These are phyloP conservation scores for Cercospora zeae-maydis DNA, from an alignment of 2,329 filamentous ascomycete genomes.

Conservation along the genomic window DNA sequence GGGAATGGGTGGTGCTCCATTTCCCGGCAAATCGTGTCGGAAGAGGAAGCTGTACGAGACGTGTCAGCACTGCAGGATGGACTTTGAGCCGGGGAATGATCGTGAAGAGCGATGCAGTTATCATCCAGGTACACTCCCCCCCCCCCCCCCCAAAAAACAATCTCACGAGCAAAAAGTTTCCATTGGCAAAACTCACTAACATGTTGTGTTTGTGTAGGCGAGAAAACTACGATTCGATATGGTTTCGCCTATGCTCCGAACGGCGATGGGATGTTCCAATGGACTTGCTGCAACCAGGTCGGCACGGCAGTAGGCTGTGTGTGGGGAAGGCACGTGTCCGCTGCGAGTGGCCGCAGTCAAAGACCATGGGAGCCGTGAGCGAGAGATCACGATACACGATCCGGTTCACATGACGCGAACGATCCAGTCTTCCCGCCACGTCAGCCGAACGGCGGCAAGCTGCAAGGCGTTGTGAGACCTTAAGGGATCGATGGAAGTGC, in stretches of 20 bases:
- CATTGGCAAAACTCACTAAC: not conserved
- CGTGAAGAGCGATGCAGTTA: constrained; percentile 10
- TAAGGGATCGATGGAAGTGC: no score
- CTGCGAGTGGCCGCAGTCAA: constrained; percentile 1
- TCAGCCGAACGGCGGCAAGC: no score
- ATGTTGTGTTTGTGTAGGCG: not conserved
- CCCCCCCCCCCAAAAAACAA: no score
- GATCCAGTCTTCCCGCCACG: not conserved
- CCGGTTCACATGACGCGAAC: not conserved
- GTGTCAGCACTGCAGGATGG: constrained; percentile 10
- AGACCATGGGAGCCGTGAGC: not conserved
- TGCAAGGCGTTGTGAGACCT: no score
- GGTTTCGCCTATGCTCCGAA: constrained; percentile 8
- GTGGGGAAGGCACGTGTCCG: constrained; percentile 10
- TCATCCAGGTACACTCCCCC: constrained; percentile 2
- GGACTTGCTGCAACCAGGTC: constrained; percentile 14
- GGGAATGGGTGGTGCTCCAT: not conserved
- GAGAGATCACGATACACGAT: not conserved
- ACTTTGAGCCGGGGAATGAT: constrained; percentile 11
- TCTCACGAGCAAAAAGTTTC: no score
- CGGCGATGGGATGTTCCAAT: constrained; percentile 3
- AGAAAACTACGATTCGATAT: not conserved
- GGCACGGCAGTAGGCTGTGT: constrained; percentile 8
- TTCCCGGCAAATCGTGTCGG: not conserved
- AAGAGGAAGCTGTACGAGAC: constrained; percentile 12